These are phyloP conservation scores for Rhodotorula sp. DNA, from an alignment of 1,284 basidiomycete genomes.

Conservation along the genomic window DNA sequence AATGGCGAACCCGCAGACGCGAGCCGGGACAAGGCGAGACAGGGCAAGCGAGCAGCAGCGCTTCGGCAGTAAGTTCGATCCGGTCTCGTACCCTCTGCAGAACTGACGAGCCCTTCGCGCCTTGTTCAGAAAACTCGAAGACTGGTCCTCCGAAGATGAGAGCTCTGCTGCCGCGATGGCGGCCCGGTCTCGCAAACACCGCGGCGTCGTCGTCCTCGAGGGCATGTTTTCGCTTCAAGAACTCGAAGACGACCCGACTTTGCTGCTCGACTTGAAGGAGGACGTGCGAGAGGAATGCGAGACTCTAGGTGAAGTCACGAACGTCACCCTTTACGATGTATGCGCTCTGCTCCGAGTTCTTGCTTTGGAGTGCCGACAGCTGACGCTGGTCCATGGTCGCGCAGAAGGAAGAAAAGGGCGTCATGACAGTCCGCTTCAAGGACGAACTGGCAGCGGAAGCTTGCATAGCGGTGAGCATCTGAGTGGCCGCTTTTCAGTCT, in stretches of 20 bases:
- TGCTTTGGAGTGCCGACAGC: background rate
- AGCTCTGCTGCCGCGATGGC: constrained; percentile 50
- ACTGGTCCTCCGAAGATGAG: constrained; percentile 69
- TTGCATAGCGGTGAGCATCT: constrained; percentile 70
- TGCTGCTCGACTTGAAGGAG: constrained; percentile 90
- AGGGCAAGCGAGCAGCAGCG: constrained; percentile 72
- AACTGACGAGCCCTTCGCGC: background rate
- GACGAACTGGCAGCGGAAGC: constrained; percentile 83
- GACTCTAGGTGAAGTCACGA: constrained; percentile 89
- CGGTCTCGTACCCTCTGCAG: background rate
- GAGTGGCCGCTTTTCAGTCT: background rate
- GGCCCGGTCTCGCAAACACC: constrained; percentile 53
- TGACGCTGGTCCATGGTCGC: background rate
- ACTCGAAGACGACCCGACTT: constrained; percentile 78
- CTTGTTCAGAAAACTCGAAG: constrained; percentile 65
- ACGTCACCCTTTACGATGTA: constrained; percentile 94
- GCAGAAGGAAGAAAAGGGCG: constrained; percentile 86
- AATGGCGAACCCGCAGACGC: constrained; percentile 34
- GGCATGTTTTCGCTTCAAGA: constrained; percentile 92
- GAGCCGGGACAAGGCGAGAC: constrained; percentile 59
- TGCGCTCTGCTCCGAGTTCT: constrained; percentile 49
- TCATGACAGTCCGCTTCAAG: constrained; percentile 95
- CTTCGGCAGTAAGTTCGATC: constrained; percentile 73
- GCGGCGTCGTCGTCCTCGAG: constrained; percentile 77
- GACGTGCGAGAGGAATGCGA: constrained; percentile 95